These are phyloP conservation scores for Groenewaldozyma salmanticensis DNA, from an alignment of 805 yeast species.

Conservation along the genomic window DNA sequence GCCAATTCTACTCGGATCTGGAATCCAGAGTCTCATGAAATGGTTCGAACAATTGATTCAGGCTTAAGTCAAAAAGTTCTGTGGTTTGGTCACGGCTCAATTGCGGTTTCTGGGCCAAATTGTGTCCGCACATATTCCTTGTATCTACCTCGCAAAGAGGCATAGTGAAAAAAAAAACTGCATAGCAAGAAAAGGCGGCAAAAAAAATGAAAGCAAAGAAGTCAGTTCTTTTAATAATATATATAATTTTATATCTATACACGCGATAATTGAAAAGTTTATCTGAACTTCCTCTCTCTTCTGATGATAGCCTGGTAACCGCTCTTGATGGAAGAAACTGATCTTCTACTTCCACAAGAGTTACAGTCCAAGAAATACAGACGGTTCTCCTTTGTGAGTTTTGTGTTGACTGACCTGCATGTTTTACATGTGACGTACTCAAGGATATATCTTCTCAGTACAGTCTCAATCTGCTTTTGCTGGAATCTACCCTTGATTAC, in stretches of 20 bases:
- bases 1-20: background rate
- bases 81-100: background rate
- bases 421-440: constrained; percentile 99
- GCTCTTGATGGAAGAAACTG: constrained; percentile 94
- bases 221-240: background rate
- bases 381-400: constrained; percentile 93
- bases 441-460: constrained; percentile 88
- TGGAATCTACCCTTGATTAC: constrained; percentile 97
- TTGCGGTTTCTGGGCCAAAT: background rate
- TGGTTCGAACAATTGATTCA: background rate
- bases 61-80: background rate
- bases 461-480: constrained; percentile 95
- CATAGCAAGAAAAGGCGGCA: too few species aligned
- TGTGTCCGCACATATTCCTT: background rate
- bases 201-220: too few species aligned
- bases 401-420: constrained; percentile 96
- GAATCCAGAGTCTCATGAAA: background rate
- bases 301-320: constrained; percentile 87
- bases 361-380: constrained; percentile 95
- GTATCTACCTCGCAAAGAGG: background rate
- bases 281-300: constrained; percentile 16
- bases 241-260: constrained; percentile 1
- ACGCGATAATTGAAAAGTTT: background rate
- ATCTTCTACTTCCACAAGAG: constrained; percentile 95
- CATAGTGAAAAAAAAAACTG: too few species aligned